Conservation (phyloP, 2,329 filamentous ascomycete species). For the Aureobasidium sp. region DNA sequence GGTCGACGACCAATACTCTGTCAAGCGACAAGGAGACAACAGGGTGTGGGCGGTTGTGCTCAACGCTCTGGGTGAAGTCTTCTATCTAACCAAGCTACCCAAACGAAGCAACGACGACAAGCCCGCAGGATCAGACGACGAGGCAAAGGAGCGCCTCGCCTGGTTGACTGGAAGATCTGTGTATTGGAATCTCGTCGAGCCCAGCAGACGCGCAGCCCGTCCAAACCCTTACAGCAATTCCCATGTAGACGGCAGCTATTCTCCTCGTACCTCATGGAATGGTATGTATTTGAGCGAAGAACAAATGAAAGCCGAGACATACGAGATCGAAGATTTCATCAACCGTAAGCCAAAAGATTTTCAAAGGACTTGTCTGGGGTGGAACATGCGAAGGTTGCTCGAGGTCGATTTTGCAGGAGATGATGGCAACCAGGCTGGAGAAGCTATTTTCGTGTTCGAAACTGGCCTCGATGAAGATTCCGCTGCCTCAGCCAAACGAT, state of each 20-base stretch:
- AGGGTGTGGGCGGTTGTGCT: slow-evolving; percentile 88
- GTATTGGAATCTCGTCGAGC: slow-evolving; percentile 74
- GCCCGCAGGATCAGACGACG: slow-evolving; percentile 32
- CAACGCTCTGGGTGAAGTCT: slow-evolving; percentile 89
- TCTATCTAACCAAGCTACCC: slow-evolving; percentile 70
- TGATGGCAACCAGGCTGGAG: slow-evolving; percentile 68
- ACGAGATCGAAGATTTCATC: slow-evolving; percentile 73
- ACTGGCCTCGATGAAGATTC: slow-evolving; percentile 60
- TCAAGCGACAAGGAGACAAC: slow-evolving; percentile 59
- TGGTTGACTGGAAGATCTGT: slow-evolving; percentile 76
- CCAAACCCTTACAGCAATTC: slow-evolving; percentile 67
- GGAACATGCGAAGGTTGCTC: slow-evolving; percentile 84
- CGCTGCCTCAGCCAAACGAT: slow-evolving; percentile 49
- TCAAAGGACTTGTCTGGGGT: slow-evolving; percentile 68
- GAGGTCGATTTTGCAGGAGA: slow-evolving; percentile 86
- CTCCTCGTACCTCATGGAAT: slow-evolving; percentile 69
- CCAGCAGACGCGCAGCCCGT: slow-evolving; percentile 64
- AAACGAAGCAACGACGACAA: slow-evolving; percentile 39
- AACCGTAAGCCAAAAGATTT: slow-evolving; percentile 70
- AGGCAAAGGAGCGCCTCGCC: slow-evolving; percentile 55
- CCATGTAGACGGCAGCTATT: slow-evolving; percentile 64
- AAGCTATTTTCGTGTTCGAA: slow-evolving; percentile 66
- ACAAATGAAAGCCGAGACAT: slow-evolving; percentile 68
- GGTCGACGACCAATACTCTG: slow-evolving; percentile 75
- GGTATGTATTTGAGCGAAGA: slow-evolving; percentile 63